Conservation (phyloP, 2,329 filamentous ascomycete genomes). For the Colletotrichum theobromicola region DNA sequence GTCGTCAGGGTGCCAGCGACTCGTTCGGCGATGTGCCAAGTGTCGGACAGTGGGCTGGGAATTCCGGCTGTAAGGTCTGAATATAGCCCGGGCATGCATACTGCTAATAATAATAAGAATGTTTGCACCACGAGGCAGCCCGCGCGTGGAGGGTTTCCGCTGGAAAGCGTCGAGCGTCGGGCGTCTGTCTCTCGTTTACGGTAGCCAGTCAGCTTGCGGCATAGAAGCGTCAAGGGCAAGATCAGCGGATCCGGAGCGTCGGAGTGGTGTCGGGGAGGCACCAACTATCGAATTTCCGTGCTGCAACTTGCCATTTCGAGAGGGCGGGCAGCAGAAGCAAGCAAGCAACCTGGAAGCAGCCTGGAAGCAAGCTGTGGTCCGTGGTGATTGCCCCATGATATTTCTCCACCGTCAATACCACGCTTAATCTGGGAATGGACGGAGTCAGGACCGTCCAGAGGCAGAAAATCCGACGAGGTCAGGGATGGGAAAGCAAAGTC, state of each 20-base stretch:
- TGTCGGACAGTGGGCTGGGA: neutral
- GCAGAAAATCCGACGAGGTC: neutral
- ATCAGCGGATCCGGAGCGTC: slow-evolving; percentile 1
- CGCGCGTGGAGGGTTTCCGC: neutral
- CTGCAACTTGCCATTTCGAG: neutral
- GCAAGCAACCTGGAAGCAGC: neutral
- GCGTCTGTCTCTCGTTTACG: neutral
- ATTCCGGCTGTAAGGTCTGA: neutral
- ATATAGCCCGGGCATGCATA: neutral
- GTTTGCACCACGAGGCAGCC: neutral
- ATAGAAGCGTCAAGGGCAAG: neutral
- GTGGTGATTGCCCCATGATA: neutral
- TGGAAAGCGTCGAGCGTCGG: neutral
- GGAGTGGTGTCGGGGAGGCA: neutral
- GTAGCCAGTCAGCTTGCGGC: neutral
- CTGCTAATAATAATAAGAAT: neutral
- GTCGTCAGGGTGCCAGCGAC: neutral
- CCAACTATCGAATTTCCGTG: slow-evolving; percentile 10
- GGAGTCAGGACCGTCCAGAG: slow-evolving; percentile 10
- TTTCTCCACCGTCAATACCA: neutral
- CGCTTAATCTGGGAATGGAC: slow-evolving; percentile 14
- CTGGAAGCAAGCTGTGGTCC: slow-evolving; percentile 14
- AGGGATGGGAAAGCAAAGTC: neutral
- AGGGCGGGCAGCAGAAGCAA: neutral
- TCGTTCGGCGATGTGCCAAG: neutral